Evolutionary conservation across 805 yeast genomes (phyloP), one percentile per base, ranked within the genome.

Genomic region (Trichomonascus vanleenenianus): DNA sequence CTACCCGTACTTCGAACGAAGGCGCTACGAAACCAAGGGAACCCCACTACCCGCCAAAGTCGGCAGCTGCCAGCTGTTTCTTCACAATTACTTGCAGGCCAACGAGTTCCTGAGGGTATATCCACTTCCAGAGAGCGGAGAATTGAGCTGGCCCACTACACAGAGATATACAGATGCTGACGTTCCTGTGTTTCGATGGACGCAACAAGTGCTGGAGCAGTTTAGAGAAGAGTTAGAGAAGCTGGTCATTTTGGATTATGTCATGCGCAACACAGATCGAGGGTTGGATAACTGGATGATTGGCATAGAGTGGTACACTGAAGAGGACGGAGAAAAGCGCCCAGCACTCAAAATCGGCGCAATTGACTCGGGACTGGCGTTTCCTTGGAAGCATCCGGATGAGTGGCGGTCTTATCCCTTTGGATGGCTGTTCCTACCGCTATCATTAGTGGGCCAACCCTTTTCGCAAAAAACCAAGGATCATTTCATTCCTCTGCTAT

Each of bases 331-430:
- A 4, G 37, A 30, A 16, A 57, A 60, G 49, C 51, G 51, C 12
- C 81, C 82, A 0, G 46, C 35, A 1, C 48, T 83, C 11, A 70
- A 66, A 42, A 68, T 83, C 27, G 87, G 85, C 2, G 91, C 89
- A 0, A 83, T 83, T 39, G 89, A 83, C 55, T 80, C 85, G 12
- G 88, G 88, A 0, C 65, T 83, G 27, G 72, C 88, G 0, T 82
- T 79, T 54, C 89, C 91, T 3, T 83, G 87, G 87, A 82, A 83
- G 55, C 86, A 81, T 52, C 89, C 89, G 0, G 85, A 83, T 60
- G 87, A 81, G 56, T 81, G 88, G 86, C 64, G 89, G 45, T 79
- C 85, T 0, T 83, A 79, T 54, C 89, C 89, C 0, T 83, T 74
- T 62, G 89, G 89, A 0, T 83, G 91, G 91, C 62, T 83, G 20